A percentile compares a stretch with the other conserved stretches of the same genome.
Evolutionary conservation across 306 rosid species (phyloP).

Genomic region (Medicago arabica): DNA sequence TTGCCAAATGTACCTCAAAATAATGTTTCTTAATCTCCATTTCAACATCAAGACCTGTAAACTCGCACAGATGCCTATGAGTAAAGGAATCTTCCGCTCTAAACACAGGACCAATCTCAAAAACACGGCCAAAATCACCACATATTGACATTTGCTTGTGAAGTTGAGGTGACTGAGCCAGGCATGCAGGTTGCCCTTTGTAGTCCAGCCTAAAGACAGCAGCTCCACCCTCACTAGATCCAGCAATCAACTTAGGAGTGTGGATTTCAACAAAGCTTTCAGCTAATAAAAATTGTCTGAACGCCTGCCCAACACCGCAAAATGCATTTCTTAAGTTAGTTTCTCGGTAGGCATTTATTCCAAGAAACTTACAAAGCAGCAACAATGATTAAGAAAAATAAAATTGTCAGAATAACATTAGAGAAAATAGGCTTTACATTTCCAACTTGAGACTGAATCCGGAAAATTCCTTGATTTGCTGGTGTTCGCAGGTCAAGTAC

Average conservation of each 20-base stretch:
- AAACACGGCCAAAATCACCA: constrained; percentile 85
- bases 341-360: neutral
- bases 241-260: constrained; percentile 84
- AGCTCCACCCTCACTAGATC: constrained; percentile 99
- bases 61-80: constrained; percentile 93
- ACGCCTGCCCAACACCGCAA: constrained; percentile 54
- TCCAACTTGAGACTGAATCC: constrained; percentile 69
- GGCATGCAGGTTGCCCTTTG: constrained; percentile 87
- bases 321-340: neutral
- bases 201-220: constrained; percentile 87
- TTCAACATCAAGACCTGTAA: constrained; percentile 93
- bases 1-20: constrained; percentile 67
- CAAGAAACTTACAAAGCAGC: neutral
- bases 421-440: constrained; percentile 47
- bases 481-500: constrained; percentile 81
- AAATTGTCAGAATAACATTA: constrained; percentile 16
- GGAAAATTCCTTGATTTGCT: constrained; percentile 84
- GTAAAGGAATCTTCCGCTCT: constrained; percentile 93
- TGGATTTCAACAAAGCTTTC: constrained; percentile 69
- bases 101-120: constrained; percentile 87
- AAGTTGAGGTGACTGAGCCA: constrained; percentile 98
- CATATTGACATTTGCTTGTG: constrained; percentile 96
- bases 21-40: constrained; percentile 85
- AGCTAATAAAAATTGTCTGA: constrained; percentile 69
- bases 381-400: neutral